Conservation (phyloP, 2,329 filamentous ascomycete species). For the Aspergillus aculeatus region DNA sequence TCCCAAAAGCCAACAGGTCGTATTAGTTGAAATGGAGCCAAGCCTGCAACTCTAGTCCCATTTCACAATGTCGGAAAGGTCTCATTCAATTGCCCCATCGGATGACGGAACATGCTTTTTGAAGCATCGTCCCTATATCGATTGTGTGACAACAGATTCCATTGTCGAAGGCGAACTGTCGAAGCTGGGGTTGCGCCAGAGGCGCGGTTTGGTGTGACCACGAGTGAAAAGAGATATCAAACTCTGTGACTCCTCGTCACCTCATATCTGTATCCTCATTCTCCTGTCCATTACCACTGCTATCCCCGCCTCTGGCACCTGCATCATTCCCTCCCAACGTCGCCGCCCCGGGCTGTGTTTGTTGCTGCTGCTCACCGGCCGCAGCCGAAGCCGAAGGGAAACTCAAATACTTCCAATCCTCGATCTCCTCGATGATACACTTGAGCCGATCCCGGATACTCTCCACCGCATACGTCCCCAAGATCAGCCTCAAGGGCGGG, state of each 20-base stretch:
- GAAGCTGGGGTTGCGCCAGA: too few species aligned
- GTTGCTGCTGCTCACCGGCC: conserved; percentile 31
- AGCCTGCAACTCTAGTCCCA: too few species aligned
- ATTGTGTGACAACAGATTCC: too few species aligned
- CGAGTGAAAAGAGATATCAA: too few species aligned
- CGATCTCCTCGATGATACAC: conserved; percentile 90
- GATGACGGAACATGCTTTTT: too few species aligned
- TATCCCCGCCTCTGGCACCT: not conserved
- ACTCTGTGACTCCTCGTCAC: not conserved
- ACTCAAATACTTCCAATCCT: conserved; percentile 87
- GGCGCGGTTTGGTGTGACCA: not conserved
- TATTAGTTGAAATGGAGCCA: too few species aligned
- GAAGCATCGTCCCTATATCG: too few species aligned
- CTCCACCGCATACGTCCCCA: conserved; percentile 93
- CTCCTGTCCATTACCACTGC: not conserved
- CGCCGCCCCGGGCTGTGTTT: not conserved
- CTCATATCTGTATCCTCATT: not conserved
- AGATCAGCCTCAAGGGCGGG: conserved; percentile 78
- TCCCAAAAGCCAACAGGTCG: too few species aligned
- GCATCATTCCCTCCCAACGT: not conserved
- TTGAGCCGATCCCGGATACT: conserved; percentile 87
- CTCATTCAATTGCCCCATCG: too few species aligned
- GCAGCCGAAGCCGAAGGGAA: conserved; percentile 48
- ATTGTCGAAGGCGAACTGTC: too few species aligned
- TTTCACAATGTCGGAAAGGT: too few species aligned